Evolutionary conservation across 129 eudicot genomes (phyloP).

Genomic region (Mikania micrantha): DNA sequence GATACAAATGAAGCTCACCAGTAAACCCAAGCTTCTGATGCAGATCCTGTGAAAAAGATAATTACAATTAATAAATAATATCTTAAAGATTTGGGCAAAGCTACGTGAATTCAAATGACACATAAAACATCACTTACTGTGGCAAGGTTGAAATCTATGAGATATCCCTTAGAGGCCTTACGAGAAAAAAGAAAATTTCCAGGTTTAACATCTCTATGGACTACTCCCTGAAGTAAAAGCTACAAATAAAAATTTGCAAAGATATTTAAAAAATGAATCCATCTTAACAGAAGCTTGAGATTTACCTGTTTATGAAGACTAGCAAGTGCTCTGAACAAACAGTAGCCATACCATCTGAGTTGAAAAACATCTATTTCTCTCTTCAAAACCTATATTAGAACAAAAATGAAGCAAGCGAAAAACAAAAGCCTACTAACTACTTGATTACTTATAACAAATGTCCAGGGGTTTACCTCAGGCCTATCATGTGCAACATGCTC

Average conservation of each 20-base stretch:
- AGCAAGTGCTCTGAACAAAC: slow-evolving; percentile 92
- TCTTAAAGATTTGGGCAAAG: not conserved
- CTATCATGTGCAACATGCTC: slow-evolving; percentile 90
- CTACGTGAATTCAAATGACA: not conserved
- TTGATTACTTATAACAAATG: not conserved
- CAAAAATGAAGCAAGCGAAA: not conserved
- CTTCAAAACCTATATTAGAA: slow-evolving; percentile 48
- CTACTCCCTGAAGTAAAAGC: slow-evolving; percentile 64
- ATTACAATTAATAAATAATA: not conserved
- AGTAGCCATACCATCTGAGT: slow-evolving; percentile 86
- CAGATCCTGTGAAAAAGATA: slow-evolving; percentile 53
- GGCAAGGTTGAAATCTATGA: slow-evolving; percentile 97
- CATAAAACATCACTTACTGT: slow-evolving; percentile 43
- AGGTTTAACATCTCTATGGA: slow-evolving; percentile 98
- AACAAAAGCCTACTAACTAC: not conserved
- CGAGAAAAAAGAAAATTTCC: slow-evolving; percentile 90
- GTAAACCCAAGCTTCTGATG: slow-evolving; percentile 47
- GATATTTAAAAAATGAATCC: not conserved
- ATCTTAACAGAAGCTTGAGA: not conserved
- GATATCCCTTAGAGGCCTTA: slow-evolving; percentile 58
- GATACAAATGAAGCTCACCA: slow-evolving; percentile 43
- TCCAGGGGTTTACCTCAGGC: slow-evolving; percentile 61
- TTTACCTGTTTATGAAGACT: slow-evolving; percentile 92
- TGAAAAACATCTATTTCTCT: slow-evolving; percentile 57
- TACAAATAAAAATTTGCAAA: not conserved